Conservation (phyloP, 2,329 filamentous ascomycete species). For the Colletotrichum orchidophilum region DNA sequence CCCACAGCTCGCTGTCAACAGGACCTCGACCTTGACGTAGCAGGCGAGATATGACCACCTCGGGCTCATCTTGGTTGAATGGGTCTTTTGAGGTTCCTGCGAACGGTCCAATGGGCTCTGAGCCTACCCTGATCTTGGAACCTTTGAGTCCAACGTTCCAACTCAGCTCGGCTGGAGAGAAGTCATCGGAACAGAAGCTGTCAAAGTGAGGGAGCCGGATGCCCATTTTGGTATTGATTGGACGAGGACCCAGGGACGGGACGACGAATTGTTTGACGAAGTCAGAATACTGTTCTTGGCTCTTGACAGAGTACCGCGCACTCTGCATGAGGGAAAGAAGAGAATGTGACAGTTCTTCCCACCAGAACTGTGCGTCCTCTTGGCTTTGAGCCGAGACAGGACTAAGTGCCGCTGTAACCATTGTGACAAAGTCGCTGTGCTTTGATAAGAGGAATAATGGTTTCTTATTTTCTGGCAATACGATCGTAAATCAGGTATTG, state of each 20-base stretch:
- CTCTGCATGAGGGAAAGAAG: constrained; percentile 28
- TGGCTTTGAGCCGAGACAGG: background rate
- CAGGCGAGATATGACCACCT: constrained; percentile 34
- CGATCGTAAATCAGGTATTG: no score
- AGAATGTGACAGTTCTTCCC: constrained; percentile 11
- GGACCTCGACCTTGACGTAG: constrained; percentile 2
- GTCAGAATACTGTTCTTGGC: constrained; percentile 4
- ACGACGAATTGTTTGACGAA: constrained; percentile 24
- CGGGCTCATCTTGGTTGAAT: constrained; percentile 35
- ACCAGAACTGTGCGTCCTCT: constrained; percentile 9
- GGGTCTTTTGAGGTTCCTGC: constrained; percentile 41
- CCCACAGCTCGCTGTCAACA: constrained; percentile 26
- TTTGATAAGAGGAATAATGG: no score
- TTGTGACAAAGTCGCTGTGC: background rate
- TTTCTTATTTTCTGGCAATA: no score
- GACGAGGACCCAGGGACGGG: constrained; percentile 15
- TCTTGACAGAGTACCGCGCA: constrained; percentile 24
- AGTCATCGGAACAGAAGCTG: constrained; percentile 41
- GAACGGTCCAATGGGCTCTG: constrained; percentile 43
- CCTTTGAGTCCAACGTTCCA: constrained; percentile 43
- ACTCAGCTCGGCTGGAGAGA: constrained; percentile 48
- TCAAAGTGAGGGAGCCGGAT: constrained; percentile 21
- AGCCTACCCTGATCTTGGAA: constrained; percentile 43
- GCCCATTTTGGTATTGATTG: constrained; percentile 7
- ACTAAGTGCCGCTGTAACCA: constrained; percentile 8